Evolutionary conservation across 108 stramenopile genomes (phyloP), one percentile per base, ranked within the genome.

Genomic region (Nannochloropsis gaditana): DNA sequence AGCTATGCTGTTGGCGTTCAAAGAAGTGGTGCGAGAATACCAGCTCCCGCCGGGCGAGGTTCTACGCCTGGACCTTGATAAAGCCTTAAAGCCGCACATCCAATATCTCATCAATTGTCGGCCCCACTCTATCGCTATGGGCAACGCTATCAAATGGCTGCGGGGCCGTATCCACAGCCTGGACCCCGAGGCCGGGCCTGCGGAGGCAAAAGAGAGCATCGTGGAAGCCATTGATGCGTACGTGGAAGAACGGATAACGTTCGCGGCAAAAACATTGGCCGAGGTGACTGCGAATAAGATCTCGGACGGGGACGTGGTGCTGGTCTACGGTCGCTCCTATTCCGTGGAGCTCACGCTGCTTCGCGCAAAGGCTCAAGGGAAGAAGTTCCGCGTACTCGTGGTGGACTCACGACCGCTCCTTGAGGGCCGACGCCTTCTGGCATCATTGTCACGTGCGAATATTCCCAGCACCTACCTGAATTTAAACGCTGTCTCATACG

Each of bases 111-210:
- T 88, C 41, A 84, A 93, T 17, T 97, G 96, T 90, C 94, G 97
- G 44, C 95, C 95, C 10, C 97, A 96, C 85, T 93, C 93, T 11
- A 96, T 97, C 45, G 94, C 93, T 82, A 99, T 97, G 98, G 96
- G 96, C 45, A 97, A 97, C 87, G 96, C 96, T 45, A 95, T 96
- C 90, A 95, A 95, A 31, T 83, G 59, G 59, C 59, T 73, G 59
- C 59, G 59, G 31, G 41, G 80, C 5, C 21, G 11, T 11, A 81
- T 81, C n/a, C 59, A 73, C 59, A n/a, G 59, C 3, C n/a, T 73
- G 59, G 59, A 73, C 59, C 84, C 90, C 9, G 92, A 93, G 84
- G 91, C 91, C 19, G 59, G 59, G 59, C 59, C 59, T 15, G 59
- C 2, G 19, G 94, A 94, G 45, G 93, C 94, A 21, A 94, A 94